These are phyloP conservation scores for Lyophyllum atratum DNA, from an alignment of 768 basidiomycete genomes.

Conservation along the genomic window DNA sequence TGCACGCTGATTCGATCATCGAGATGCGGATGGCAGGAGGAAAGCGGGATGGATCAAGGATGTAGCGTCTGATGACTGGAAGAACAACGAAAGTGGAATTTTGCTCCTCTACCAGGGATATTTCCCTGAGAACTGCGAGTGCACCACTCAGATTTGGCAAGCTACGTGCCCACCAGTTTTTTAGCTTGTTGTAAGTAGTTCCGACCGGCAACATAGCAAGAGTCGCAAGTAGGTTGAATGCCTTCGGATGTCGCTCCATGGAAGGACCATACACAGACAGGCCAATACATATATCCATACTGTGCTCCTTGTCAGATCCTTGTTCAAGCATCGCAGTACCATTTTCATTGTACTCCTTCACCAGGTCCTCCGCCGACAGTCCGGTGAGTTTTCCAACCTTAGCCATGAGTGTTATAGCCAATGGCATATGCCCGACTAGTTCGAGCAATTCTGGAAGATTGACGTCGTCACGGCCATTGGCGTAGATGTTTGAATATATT, in stretches of 20 bases:
- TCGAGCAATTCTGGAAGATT: conserved; percentile 23
- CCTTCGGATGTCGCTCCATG: conserved; percentile 3
- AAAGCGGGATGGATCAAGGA: conserved; percentile 13
- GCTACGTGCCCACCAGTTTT: conserved; percentile 7
- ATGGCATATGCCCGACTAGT: conserved; percentile 29
- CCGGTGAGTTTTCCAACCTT: conserved; percentile 6
- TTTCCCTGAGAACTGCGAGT: conserved; percentile 2
- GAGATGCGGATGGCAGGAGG: background rate
- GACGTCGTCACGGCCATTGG: conserved; percentile 17
- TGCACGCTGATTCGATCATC: conserved; percentile 14
- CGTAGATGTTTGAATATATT: conserved; percentile 22
- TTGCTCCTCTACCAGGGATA: conserved; percentile 1
- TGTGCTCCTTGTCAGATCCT: conserved; percentile 5
- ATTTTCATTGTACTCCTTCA: conserved; percentile 1
- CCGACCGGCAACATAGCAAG: conserved; percentile 28
- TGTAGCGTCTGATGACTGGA: conserved; percentile 22
- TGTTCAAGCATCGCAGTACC: conserved; percentile 2
- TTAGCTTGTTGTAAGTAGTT: conserved; percentile 10
- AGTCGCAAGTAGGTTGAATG: conserved; percentile 9
- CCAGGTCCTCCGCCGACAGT: background rate
- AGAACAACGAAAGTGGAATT: conserved; percentile 12
- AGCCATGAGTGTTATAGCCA: conserved; percentile 36
- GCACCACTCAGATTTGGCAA: conserved; percentile 7
- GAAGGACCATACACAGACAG: conserved; percentile 6
- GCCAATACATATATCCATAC: conserved; percentile 10